These are phyloP conservation scores for Epithemia pelagica DNA, from an alignment of 108 stramenopile genomes.

Conservation along the genomic window DNA sequence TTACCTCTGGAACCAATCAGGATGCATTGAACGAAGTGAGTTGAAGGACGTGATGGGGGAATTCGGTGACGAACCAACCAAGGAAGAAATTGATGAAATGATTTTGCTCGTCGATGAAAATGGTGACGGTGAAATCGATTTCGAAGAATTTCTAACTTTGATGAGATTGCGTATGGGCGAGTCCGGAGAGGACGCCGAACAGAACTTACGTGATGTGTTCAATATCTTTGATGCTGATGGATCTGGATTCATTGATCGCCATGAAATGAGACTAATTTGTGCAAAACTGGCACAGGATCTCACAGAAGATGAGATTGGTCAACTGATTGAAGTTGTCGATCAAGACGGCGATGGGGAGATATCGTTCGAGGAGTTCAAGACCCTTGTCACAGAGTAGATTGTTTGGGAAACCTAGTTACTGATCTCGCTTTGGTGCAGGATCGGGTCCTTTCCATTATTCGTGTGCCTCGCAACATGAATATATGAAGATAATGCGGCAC, in stretches of 20 bases:
- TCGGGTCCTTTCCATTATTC: too few relatives aligned
- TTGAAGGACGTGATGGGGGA: slow-evolving; percentile 89
- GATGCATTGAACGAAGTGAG: slow-evolving; percentile 85
- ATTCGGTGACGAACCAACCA: slow-evolving; percentile 83
- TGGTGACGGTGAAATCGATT: slow-evolving; percentile 81
- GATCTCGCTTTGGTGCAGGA: too few relatives aligned
- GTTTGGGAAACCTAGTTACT: too few relatives aligned
- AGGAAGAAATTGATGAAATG: slow-evolving; percentile 87
- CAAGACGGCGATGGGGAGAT: slow-evolving; percentile 83
- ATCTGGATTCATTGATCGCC: slow-evolving; percentile 44
- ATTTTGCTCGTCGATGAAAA: slow-evolving; percentile 81
- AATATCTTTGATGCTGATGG: slow-evolving; percentile 17
- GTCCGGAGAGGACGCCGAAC: slow-evolving; percentile 25
- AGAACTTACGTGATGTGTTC: slow-evolving; percentile 15
- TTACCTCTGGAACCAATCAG: slow-evolving; percentile 5
- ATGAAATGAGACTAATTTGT: slow-evolving; percentile 43
- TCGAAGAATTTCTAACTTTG: slow-evolving; percentile 79
- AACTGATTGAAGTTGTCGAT: slow-evolving; percentile 73
- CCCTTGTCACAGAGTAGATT: slow-evolving; percentile 23
- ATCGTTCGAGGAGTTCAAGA: slow-evolving; percentile 83
- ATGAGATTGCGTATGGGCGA: slow-evolving; percentile 67
- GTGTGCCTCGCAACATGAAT: too few relatives aligned
- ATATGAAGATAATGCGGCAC: too few relatives aligned
- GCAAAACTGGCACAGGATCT: slow-evolving; percentile 50
- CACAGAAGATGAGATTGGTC: slow-evolving; percentile 55